phyloP scores from a whole-genome alignment of 2,329 filamentous ascomycete species.

The Beauveria rudraprayagi region DNA sequence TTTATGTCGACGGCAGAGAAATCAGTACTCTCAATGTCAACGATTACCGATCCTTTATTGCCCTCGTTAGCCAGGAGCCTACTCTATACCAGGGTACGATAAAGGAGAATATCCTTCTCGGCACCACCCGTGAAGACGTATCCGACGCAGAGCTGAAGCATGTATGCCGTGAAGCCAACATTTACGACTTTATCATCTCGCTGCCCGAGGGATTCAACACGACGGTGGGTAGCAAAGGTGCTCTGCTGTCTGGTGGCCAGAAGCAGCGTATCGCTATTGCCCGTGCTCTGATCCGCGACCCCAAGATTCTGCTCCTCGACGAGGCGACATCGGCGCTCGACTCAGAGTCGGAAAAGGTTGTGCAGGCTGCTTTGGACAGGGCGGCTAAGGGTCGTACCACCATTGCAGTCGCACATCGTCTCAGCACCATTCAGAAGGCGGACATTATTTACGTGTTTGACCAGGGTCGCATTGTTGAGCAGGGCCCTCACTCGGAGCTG shows the following conservation, averaged over 20 bases:
- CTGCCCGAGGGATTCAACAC: slow-evolving; percentile 82
- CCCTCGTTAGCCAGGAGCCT: slow-evolving; percentile 89
- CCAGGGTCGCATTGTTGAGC: slow-evolving; percentile 76
- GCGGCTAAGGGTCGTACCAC: slow-evolving; percentile 81
- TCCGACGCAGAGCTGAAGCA: slow-evolving; percentile 64
- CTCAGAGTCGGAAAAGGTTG: slow-evolving; percentile 68
- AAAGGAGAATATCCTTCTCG: slow-evolving; percentile 80
- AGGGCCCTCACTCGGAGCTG: slow-evolving; percentile 68
- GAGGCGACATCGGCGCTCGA: slow-evolving; percentile 75
- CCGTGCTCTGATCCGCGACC: slow-evolving; percentile 80
- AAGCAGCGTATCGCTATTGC: slow-evolving; percentile 94
- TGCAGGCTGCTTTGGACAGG: slow-evolving; percentile 72
- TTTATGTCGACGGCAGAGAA: slow-evolving; percentile 77
- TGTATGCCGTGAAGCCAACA: slow-evolving; percentile 84
- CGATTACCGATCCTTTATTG: slow-evolving; percentile 74
- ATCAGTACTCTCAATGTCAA: slow-evolving; percentile 76
- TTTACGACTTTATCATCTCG: slow-evolving; percentile 84
- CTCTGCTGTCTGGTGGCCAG: slow-evolving; percentile 80
- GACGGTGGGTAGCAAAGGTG: slow-evolving; percentile 77
- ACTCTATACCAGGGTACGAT: slow-evolving; percentile 92
- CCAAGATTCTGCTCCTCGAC: slow-evolving; percentile 76
- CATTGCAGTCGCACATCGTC: slow-evolving; percentile 85
- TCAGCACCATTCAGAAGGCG: slow-evolving; percentile 90
- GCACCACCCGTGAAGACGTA: slow-evolving; percentile 58
- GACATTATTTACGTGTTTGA: slow-evolving; percentile 97